Percentiles rank a stretch among this genome's conserved stretches.
These are phyloP conservation scores for Mesotaenium endlicherianum DNA, from an alignment of 139 green algal genomes.

Conservation along the genomic window DNA sequence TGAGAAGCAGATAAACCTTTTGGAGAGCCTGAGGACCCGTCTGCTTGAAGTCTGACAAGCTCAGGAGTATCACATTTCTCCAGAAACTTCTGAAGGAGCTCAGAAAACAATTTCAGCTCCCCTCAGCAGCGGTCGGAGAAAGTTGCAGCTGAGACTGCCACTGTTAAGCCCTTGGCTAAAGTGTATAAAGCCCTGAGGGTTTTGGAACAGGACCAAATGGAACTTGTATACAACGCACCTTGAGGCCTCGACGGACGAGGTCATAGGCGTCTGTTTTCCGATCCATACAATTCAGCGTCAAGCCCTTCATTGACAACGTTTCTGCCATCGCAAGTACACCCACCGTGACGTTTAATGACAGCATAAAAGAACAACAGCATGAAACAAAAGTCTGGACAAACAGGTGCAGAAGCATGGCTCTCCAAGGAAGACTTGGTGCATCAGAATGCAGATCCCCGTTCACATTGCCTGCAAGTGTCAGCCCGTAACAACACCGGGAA, in stretches of 20 bases:
- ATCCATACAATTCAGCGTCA: slow-evolving; percentile 80
- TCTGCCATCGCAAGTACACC: slow-evolving; percentile 57
- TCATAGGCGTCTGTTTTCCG: slow-evolving; percentile 83
- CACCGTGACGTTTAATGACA: background rate
- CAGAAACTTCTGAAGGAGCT: background rate
- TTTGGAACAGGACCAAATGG: background rate
- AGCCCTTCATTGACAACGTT: slow-evolving; percentile 95
- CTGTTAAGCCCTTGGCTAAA: background rate
- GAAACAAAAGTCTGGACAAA: background rate
- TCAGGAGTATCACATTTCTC: background rate
- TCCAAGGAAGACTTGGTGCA: background rate
- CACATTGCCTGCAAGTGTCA: background rate
- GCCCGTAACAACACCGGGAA: background rate
- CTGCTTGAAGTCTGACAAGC: background rate
- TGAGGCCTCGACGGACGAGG: slow-evolving; percentile 83
- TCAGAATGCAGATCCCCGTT: background rate
- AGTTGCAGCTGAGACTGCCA: background rate
- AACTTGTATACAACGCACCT: too few relatives aligned
- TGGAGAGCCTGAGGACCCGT: background rate
- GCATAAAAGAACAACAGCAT: background rate
- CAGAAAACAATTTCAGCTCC: background rate
- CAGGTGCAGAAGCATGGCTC: background rate
- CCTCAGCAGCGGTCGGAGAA: background rate
- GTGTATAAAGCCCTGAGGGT: background rate
- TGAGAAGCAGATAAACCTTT: background rate